A percentile compares a stretch with the other conserved stretches of the same genome.
phyloP scores from a whole-genome alignment of 306 rosid species.

The Amphicarpaea edgeworthii region DNA sequence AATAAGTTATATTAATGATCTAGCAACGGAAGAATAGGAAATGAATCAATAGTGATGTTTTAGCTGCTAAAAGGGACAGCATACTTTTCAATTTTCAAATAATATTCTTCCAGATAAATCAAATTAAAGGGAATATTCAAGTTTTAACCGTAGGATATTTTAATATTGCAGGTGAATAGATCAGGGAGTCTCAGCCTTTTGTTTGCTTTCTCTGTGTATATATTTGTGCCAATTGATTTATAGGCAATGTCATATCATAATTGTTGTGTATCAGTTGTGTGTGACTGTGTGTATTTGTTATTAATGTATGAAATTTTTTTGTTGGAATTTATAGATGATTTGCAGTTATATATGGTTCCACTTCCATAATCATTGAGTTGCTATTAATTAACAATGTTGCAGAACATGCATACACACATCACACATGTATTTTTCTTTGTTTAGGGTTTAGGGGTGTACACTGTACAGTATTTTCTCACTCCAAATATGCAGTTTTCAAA shows the following conservation, averaged over 20 bases:
- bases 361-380: not conserved
- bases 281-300: not conserved
- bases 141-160: not conserved
- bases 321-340: not conserved
- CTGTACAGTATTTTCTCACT: not conserved
- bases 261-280: not conserved
- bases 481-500: not conserved
- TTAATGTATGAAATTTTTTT: not conserved
- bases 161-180: not conserved
- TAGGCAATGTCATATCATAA: not conserved
- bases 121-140: not conserved
- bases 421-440: not conserved
- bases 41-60: not conserved
- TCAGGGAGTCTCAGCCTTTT: not conserved
- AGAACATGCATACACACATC: not conserved
- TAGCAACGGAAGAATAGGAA: not conserved
- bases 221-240: not conserved
- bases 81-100: not conserved
- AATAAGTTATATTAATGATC: not conserved
- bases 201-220: not conserved
- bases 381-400: not conserved
- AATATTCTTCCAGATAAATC: not conserved
- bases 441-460: conserved; percentile 8
- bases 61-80: conserved; percentile 2
- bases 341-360: not conserved